These are phyloP conservation scores for Kalanchoe fedtschenkoi DNA, from an alignment of 164 flowering plant species.

Conservation along the genomic window DNA sequence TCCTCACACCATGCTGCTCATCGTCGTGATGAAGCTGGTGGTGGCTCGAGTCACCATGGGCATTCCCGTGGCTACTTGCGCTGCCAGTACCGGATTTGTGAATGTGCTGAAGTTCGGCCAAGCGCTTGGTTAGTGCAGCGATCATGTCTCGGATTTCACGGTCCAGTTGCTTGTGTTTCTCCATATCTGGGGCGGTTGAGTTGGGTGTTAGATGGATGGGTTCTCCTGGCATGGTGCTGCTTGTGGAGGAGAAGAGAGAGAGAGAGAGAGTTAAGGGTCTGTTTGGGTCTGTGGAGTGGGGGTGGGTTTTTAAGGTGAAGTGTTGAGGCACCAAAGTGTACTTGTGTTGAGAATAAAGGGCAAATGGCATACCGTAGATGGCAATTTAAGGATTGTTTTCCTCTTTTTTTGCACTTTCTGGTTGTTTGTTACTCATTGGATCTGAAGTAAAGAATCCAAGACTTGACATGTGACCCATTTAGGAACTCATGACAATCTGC, in stretches of 20 bases:
- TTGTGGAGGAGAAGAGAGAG: not conserved
- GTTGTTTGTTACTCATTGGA: not conserved
- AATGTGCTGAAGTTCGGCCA: conserved; percentile 21
- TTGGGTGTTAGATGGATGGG: not conserved
- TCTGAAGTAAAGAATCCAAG: not conserved
- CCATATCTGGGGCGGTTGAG: conserved; percentile 5
- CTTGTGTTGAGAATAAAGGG: conserved; percentile 19
- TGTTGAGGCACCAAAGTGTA: not conserved
- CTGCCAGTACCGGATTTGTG: not conserved
- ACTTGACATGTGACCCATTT: not conserved
- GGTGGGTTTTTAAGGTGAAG: not conserved
- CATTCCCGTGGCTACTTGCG: not conserved
- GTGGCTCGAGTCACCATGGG: not conserved
- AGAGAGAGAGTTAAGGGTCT: not conserved
- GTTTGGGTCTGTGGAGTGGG: not conserved
- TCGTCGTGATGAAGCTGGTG: conserved; percentile 7
- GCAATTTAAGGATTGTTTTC: conserved; percentile 15
- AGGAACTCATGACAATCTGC: no score
- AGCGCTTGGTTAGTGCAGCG: conserved; percentile 33
- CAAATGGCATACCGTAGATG: conserved; percentile 12
- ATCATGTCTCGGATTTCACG: conserved; percentile 43
- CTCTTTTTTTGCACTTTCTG: not conserved
- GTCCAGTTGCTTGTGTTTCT: conserved; percentile 25
- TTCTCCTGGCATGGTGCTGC: not conserved
- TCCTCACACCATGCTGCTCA: conserved; percentile 32